Conservation (phyloP, 2,329 filamentous ascomycete species). For the Parafenestella ontariensis region DNA sequence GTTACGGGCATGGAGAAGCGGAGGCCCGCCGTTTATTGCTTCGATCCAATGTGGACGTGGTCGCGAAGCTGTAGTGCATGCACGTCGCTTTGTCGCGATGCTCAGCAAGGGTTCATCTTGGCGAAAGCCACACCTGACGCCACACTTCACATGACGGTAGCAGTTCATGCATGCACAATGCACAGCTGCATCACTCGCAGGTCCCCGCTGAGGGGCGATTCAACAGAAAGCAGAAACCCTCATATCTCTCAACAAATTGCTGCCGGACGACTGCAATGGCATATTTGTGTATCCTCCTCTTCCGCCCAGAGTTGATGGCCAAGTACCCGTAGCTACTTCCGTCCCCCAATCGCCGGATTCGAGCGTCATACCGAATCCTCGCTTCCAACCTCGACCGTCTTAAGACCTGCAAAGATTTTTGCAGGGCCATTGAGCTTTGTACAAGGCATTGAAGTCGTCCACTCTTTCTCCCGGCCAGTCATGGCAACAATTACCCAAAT, state of each 20-base stretch:
- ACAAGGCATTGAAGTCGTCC: constrained; percentile 5
- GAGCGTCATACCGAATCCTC: constrained; percentile 15
- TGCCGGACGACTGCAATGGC: constrained; percentile 17
- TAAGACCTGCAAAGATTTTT: neutral
- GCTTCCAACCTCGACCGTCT: constrained; percentile 3
- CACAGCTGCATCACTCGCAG: constrained; percentile 19
- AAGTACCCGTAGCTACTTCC: constrained; percentile 24
- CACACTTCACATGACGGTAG: constrained; percentile 11
- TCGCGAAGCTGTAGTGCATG: constrained; percentile 1
- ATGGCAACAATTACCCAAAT: constrained; percentile 44
- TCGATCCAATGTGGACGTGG: neutral
- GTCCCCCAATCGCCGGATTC: constrained; percentile 21
- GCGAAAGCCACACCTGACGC: constrained; percentile 6
- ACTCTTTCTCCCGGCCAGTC: constrained; percentile 1
- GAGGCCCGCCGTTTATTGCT: neutral
- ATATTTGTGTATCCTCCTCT: constrained; percentile 5
- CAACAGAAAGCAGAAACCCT: constrained; percentile 23
- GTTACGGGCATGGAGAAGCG: constrained; percentile 8
- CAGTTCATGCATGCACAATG: constrained; percentile 9
- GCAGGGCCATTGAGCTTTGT: constrained; percentile 10
- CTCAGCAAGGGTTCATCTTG: constrained; percentile 5
- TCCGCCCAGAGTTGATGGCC: constrained; percentile 19
- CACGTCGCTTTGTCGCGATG: neutral
- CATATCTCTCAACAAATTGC: constrained; percentile 18
- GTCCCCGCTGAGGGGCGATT: constrained; percentile 23